Evolutionary conservation across 2,329 filamentous ascomycete genomes (phyloP), one percentile per base, ranked within the genome.

Genomic region (Microcyclosporella mali): DNA sequence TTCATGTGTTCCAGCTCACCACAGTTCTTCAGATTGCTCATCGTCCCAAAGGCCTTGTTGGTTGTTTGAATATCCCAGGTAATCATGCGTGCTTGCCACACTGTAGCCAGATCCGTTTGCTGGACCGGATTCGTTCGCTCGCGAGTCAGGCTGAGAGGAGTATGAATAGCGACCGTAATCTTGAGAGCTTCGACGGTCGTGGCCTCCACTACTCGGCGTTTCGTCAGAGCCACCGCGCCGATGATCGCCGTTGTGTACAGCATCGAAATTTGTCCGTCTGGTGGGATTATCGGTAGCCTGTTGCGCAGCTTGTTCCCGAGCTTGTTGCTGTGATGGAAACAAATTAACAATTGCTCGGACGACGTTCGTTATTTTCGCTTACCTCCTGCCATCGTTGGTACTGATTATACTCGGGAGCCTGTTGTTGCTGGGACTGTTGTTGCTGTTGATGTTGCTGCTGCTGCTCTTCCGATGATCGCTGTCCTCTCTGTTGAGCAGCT

Each of bases 361-460:
- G n/a, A 37, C 25, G 4, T 11, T 6, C 33, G 8, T 15, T 6
- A 7, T 16, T 18, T 15, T 16, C 17, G 45, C 61, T 58, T 38
- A 65, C 63, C 59, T 65, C 58, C 49, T 64, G 61, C 56, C 57
- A 64, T 30, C 56, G 49, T 56, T 65, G 61, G 35, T 64, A 63
- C 49, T 64, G 60, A 30, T 51, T 56, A 45, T 60, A 63, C 49
- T 64, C 61, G 38, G 58, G 56, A 21, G 55, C 53, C 42, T 59
- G 58, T 37, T 53, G 43, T 37, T 50, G 35, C 31, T 55, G 45
- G 25, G 53, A 48, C 17, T 40, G 35, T 29, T 49, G 40, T 36
- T 47, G 47, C 34, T 41, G n/a, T 60, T 68, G 45, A 52, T 69
- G 54, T 37, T 53, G 43, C 37, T 50, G 35, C 33, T 55, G 45